Base-by-base conservation (phyloP, 306 rosid genomes). In the Vigna mungo region DNA sequence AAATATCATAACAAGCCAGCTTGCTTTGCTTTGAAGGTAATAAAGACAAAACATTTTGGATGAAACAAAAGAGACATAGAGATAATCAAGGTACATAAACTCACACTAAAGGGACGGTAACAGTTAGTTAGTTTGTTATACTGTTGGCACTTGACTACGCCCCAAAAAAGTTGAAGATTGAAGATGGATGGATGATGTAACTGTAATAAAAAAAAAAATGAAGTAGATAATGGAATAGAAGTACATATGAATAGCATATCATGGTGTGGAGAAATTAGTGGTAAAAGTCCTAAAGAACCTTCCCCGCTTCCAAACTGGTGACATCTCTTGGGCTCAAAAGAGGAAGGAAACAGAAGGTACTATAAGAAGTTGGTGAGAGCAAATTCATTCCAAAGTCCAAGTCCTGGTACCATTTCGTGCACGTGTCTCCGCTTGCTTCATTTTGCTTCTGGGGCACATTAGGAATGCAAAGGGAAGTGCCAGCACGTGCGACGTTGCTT, bases 271-370 rank as follows among this genome's bases (percentile, higher is more conserved):
- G 71, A 44, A 44, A 44, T 2, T 44, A 43, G 16, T 44, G 1
- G 12, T 12, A 56, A 60, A 71, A 60, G 14, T 30, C 16, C 65
- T 81, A 68, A 10, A 70, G 80, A 49, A 72, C 71, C n/a, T 62
- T 84, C 32, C 75, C 71, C 12, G 69, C 70, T 56, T 80, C 89
- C 63, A 82, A 65, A 63, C 72, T 68, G 72, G 79, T 69, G 15
- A 70, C 79, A 67, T 81, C 77, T 55, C 74, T 83, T 2, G 91
- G 97, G 78, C 90, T 89, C 41, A 85, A 16, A 17, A 76, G 80
- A 46, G 90, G 89, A 72, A 77, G 74, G 47, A 83, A 85, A 51
- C 63, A 82, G 85, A 85, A 87, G 53, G 61, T 64, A 66, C 80
- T 62, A 67, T 3, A 81, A 47, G 77, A 75, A 41, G 91, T 82